phyloP scores from a whole-genome alignment of 148 eudicot species.

The Simmondsia chinensis region DNA sequence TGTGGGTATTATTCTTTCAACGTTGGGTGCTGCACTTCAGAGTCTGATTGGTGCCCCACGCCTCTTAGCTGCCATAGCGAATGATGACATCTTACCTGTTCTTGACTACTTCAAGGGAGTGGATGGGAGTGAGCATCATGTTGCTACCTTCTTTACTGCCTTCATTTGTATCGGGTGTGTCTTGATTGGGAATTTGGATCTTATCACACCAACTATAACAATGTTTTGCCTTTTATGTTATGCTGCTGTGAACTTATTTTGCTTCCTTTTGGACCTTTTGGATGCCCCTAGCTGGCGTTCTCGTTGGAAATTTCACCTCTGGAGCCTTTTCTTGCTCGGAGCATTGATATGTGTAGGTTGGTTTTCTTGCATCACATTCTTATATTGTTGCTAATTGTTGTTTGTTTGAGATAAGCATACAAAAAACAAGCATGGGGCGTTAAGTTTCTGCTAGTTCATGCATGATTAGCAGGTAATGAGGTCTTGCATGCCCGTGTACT shows the following conservation, averaged over 20 bases:
- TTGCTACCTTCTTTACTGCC: conserved; percentile 93
- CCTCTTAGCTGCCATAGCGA: conserved; percentile 94
- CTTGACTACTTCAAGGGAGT: conserved; percentile 92
- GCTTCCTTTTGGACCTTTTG: conserved; percentile 93
- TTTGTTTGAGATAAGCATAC: too few species aligned
- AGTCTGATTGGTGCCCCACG: conserved; percentile 97
- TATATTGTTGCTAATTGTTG: background rate
- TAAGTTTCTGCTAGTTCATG: too few species aligned
- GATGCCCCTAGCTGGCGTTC: conserved; percentile 99
- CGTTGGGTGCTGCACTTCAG: conserved; percentile 97
- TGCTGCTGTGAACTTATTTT: conserved; percentile 93
- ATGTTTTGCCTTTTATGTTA: conserved; percentile 96
- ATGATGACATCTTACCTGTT: conserved; percentile 93
- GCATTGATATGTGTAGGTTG: conserved; percentile 87
- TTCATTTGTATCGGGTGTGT: conserved; percentile 92
- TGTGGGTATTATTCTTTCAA: conserved; percentile 92
- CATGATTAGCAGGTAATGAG: too few species aligned
- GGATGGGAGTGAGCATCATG: conserved; percentile 81
- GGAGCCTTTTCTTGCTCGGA: conserved; percentile 98
- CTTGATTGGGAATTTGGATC: conserved; percentile 93
- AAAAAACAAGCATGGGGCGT: too few species aligned
- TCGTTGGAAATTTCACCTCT: conserved; percentile 97
- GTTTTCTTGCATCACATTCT: conserved; percentile 2
- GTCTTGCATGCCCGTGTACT: too few species aligned
- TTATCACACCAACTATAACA: conserved; percentile 90